Conservation (phyloP, 148 eudicot species). For the Polygonum aviculare region DNA sequence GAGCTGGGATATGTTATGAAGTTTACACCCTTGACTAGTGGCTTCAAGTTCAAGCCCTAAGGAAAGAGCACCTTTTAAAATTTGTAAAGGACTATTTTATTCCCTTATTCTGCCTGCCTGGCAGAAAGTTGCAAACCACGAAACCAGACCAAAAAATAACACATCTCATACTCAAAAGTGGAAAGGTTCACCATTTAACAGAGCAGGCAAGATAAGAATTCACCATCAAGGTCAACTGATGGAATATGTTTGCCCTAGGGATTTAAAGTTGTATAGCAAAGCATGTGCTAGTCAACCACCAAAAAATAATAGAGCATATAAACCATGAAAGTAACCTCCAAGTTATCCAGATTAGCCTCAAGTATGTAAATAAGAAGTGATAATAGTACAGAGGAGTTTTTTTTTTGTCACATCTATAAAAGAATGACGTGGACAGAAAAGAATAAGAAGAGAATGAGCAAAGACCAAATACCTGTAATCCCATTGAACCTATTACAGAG, state of each 20-base stretch:
- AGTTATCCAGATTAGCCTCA: neutral
- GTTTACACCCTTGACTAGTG: neutral
- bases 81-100: neutral
- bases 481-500: conserved; percentile 88
- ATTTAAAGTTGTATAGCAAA: neutral
- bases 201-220: neutral
- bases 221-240: neutral
- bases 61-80: neutral
- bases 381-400: neutral
- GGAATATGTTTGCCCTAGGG: neutral
- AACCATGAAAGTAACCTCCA: neutral
- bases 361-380: neutral
- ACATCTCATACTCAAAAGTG: neutral
- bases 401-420: neutral
- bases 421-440: conserved; percentile 1
- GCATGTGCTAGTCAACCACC: neutral
- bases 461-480: conserved; percentile 51
- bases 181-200: neutral
- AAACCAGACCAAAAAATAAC: neutral
- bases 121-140: neutral
- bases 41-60: neutral
- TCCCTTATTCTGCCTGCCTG: neutral
- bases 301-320: neutral
- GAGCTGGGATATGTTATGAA: neutral
- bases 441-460: neutral